phyloP scores from a whole-genome alignment of 2,329 filamentous ascomycete species.

The Epichloe gansuensis region DNA sequence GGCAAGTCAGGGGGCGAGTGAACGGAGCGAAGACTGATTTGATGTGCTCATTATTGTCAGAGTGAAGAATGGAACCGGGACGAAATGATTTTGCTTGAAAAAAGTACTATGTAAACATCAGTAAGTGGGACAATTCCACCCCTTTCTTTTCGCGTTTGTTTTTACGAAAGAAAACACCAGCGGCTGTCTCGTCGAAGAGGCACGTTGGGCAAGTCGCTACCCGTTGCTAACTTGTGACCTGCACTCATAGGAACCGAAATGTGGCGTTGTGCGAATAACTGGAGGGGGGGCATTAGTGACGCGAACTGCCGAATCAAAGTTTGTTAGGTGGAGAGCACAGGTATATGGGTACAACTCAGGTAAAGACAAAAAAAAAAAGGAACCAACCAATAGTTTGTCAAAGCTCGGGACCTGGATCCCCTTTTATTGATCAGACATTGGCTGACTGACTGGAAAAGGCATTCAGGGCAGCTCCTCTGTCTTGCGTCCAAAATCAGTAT shows the following conservation, averaged over 20 bases:
- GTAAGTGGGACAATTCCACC: too few species aligned
- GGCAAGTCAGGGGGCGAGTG: too few species aligned
- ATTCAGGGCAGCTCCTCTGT: not conserved
- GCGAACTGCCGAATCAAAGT: not conserved
- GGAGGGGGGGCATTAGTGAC: not conserved
- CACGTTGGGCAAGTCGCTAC: not conserved
- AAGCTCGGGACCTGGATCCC: not conserved
- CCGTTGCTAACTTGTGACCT: too few species aligned
- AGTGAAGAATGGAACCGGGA: too few species aligned
- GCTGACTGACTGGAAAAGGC: not conserved
- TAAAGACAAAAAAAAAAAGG: not conserved
- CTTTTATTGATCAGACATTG: not conserved
- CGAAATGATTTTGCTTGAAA: too few species aligned
- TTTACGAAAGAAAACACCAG: too few species aligned
- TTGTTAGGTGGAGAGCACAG: not conserved
- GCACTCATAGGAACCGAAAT: not conserved
- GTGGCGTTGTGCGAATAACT: not conserved
- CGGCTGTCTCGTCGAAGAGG: not conserved
- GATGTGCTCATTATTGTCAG: too few species aligned
- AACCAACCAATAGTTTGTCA: not conserved
- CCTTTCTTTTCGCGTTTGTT: too few species aligned
- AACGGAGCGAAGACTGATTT: too few species aligned
- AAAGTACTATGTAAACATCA: too few species aligned
- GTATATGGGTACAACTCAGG: not conserved
- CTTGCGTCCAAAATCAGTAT: slow-evolving; percentile 5